Evolutionary conservation across 1,284 basidiomycete genomes (phyloP).

Genomic region (Cryptococcus floricola): DNA sequence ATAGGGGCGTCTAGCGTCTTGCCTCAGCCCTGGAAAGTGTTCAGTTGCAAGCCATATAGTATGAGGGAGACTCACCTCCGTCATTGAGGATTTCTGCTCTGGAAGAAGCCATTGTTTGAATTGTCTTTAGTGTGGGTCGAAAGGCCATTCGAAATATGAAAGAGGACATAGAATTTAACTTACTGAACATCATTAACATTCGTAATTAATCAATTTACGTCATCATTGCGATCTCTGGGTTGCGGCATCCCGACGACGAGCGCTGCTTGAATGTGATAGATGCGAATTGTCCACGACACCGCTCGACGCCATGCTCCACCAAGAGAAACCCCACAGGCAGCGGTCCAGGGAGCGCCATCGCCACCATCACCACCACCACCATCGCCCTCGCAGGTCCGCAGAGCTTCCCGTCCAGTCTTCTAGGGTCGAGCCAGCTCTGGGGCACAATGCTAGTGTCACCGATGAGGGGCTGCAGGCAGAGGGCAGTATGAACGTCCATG

Average conservation of each 20-base stretch:
- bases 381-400: background rate
- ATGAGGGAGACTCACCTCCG: slow-evolving; percentile 57
- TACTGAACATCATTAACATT: too few relatives aligned
- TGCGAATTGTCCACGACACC: too few relatives aligned
- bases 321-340: background rate
- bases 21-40: slow-evolving; percentile 57
- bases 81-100: slow-evolving; percentile 85
- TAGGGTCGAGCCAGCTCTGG: too few relatives aligned
- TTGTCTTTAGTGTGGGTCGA: background rate
- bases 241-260: too few relatives aligned
- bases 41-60: background rate
- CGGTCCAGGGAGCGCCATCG: background rate
- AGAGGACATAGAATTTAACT: too few relatives aligned
- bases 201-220: too few relatives aligned
- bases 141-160: too few relatives aligned
- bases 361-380: slow-evolving; percentile 6
- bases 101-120: slow-evolving; percentile 49
- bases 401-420: background rate
- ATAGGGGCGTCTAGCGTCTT: slow-evolving; percentile 83
- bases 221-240: too few relatives aligned
- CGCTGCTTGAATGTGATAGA: too few relatives aligned
- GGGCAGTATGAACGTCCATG: slow-evolving; percentile 26
- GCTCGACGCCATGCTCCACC: background rate
- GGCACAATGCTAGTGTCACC: background rate
- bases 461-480: slow-evolving; percentile 1